These are phyloP conservation scores for Cicer pinnatifidum DNA, from an alignment of 306 rosid genomes.

Conservation along the genomic window DNA sequence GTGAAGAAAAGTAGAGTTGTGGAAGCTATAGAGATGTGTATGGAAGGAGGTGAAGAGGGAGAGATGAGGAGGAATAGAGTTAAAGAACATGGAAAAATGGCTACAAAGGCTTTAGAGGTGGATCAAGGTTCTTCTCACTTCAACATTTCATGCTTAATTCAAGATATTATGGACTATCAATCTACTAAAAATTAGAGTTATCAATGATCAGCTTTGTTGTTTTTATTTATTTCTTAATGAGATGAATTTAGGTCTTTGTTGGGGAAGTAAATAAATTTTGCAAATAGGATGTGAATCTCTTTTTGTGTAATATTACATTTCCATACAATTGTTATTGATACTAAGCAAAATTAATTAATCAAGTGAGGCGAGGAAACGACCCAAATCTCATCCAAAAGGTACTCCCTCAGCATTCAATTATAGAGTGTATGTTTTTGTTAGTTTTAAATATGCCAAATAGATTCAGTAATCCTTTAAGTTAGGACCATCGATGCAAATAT, in stretches of 20 bases:
- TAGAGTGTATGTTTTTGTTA: no score
- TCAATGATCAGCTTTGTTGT: not conserved
- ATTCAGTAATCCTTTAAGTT: no score
- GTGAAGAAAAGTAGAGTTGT: constrained; percentile 54
- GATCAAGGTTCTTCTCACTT: constrained; percentile 62
- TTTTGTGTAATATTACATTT: no score
- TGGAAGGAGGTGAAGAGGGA: constrained; percentile 64
- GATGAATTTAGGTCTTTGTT: not conserved
- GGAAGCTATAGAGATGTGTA: constrained; percentile 56
- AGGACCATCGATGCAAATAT: no score
- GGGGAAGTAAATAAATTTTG: no score
- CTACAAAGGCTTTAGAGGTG: constrained; percentile 51
- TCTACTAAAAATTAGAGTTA: not conserved
- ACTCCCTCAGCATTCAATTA: no score
- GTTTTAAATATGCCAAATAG: no score
- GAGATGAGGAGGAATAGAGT: constrained; percentile 57
- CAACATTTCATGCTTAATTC: constrained; percentile 55
- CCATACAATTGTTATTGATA: no score
- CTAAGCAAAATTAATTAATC: no score
- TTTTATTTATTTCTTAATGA: not conserved
- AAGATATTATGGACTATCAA: constrained; percentile 47
- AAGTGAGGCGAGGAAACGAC: no score
- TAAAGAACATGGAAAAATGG: constrained; percentile 55
- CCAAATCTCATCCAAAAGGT: no score
- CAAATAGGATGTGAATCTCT: no score